Conservation (phyloP, 345 rosid genomes). For the Erucastrum elatum region DNA sequence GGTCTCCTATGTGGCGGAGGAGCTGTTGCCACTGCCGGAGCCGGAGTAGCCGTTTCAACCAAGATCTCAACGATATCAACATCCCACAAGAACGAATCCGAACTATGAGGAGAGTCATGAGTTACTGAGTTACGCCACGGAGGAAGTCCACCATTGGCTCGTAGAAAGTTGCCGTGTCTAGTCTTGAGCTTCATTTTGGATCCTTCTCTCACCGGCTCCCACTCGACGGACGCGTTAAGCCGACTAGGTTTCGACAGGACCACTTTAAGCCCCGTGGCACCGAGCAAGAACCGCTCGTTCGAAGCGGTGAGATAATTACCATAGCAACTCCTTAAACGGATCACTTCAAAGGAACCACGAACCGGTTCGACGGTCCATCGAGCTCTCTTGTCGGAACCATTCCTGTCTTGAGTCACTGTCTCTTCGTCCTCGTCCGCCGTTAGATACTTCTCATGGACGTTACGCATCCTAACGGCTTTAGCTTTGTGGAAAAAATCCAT, state of each 20-base stretch:
- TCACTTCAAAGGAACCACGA: constrained; percentile 46
- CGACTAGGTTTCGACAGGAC: constrained; percentile 51
- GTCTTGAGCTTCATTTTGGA: constrained; percentile 56
- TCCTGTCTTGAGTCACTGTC: constrained; percentile 63
- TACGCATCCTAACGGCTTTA: constrained; percentile 68
- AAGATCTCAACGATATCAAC: constrained; percentile 61
- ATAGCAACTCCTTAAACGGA: constrained; percentile 65
- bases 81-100: constrained; percentile 71
- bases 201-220: constrained; percentile 74
- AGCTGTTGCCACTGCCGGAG: constrained; percentile 9
- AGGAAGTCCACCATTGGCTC: constrained; percentile 76
- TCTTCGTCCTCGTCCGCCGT: constrained; percentile 75
- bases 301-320: constrained; percentile 83
- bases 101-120: constrained; percentile 63
- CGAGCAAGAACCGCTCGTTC: constrained; percentile 68
- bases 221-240: constrained; percentile 60
- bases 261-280: constrained; percentile 78
- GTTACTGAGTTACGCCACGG: constrained; percentile 86
- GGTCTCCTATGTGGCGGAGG: constrained; percentile 42
- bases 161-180: constrained; percentile 57
- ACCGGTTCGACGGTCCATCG: constrained; percentile 75
- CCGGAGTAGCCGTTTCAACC: constrained; percentile 19
- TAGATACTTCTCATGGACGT: constrained; percentile 76
- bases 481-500: constrained; percentile 85
- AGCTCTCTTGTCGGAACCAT: constrained; percentile 63